Base-by-base conservation (phyloP, 2,329 filamentous ascomycete species). In the Elsinoe ampelina region DNA sequence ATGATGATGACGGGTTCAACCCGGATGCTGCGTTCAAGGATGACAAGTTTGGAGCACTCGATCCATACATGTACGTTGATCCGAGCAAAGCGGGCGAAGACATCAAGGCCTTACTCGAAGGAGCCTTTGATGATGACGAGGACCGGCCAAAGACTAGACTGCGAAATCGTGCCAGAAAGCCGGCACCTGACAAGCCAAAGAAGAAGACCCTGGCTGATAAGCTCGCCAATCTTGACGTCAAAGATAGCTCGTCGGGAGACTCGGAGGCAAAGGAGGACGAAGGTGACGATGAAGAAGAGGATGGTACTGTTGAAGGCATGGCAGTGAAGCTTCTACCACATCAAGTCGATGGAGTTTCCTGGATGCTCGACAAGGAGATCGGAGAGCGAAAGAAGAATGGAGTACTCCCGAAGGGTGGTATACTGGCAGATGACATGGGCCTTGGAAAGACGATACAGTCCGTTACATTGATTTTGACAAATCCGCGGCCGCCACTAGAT, bases 371-470 rank as follows among this genome's bases (percentile, higher is more conserved):
- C 58, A 89, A 95, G 65, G 93, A 98, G 72, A 84, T 89, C 10
- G 91, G 92, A 2, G 83, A 84, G 15, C 83, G 87, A 59, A 95
- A 93, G 73, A 86, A 85, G 63, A 88, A 87, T 57, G 81, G 80
- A 3, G 77, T 82, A 1, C 80, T 95, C 8, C 90, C 92, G 30
- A 93, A 95, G 64, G 93, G 93, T 35, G 93, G 93, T 15, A 95
- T 98, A 61, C 79, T 98, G 35, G 93, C 93, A 15, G 93, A 98
- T 66, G 93, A 98, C 63, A 95, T 97, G 92, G 92, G 92, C 62
- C 76, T 97, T 12, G 93, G 93, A 58, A 98, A 98, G 77, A 98
- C 93, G 0, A 80, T 98, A 12, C 93, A 98, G 72, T 89, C 91
- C 1, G 87, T 98, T 58, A 85, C 92, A 1, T 78, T 97, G 32